Evolutionary conservation across 495 filamentous ascomycete genomes (phyloP).

Genomic region (Podospora comata): DNA sequence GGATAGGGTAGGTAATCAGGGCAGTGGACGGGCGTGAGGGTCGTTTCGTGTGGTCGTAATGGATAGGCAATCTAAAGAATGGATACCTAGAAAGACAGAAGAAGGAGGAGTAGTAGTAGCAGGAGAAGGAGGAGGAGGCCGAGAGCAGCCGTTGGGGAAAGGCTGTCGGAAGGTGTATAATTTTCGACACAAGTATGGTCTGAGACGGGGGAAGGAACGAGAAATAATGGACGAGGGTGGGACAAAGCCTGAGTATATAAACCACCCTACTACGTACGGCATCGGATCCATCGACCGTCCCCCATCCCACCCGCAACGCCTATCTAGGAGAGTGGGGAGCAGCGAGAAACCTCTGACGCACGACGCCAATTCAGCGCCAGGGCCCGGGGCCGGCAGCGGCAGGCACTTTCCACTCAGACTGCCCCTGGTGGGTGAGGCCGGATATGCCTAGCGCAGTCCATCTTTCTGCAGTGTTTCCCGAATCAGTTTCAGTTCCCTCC

Average conservation of each 20-base stretch:
- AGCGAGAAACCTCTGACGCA: conserved; percentile 1
- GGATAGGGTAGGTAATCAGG: background rate
- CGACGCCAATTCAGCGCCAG: conserved; percentile 1
- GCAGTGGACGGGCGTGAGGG: background rate
- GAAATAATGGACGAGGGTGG: conserved; percentile 12
- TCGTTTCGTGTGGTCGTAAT: background rate
- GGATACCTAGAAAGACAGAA: background rate
- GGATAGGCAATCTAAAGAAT: background rate
- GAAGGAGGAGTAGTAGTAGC: no score
- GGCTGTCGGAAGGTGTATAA: conserved; percentile 1
- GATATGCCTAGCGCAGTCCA: conserved; percentile 12
- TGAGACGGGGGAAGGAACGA: conserved; percentile 10
- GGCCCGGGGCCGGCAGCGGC: conserved; percentile 9
- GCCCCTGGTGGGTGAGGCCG: background rate
- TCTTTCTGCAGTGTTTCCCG: background rate
- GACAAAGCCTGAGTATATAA: conserved; percentile 17
- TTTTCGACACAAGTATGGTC: conserved; percentile 4
- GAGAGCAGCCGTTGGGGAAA: background rate
- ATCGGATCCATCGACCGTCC: background rate
- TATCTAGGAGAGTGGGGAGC: conserved; percentile 5
- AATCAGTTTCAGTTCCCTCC: conserved; percentile 1
- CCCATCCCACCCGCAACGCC: background rate
- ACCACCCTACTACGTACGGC: background rate
- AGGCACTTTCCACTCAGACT: background rate
- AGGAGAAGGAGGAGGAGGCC: no score